Evolutionary conservation across 352 stramenopile species (phyloP), one percentile per base, ranked within the genome.

Genomic region (Globisporangium yorkense): DNA sequence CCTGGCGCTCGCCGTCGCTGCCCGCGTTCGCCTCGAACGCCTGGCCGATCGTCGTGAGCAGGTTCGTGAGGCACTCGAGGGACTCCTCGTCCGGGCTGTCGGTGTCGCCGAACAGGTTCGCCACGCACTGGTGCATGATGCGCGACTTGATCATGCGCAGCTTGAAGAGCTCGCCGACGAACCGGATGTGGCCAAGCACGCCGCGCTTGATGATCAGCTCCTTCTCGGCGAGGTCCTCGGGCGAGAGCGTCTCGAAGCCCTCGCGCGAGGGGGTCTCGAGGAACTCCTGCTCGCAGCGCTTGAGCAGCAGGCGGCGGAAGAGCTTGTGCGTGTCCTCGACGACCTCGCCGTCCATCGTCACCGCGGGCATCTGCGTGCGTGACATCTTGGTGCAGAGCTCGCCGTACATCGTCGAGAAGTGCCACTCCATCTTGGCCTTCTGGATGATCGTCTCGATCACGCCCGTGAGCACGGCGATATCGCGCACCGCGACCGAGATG

Each of bases 391-490:
- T 75, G 63, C 94, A 98, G 7, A 99, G 74, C 62, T 96, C 80
- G 15, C 94, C 96, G 63, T 99, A 99, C 91, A 99, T 98, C 27
- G 87, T 88, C 20, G 85, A 86, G 67, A 99, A 99, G 70, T 98
- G 96, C 70, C 92, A 95, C 71, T 99, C 94, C 68, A 92, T 89
- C 69, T 98, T 96, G 6, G 96, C 93, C 78, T 99, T 98, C 15
- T 84, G 73, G 16, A 99, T 90, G 61, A 99, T 91, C 59, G 97
- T 85, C 29, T 91, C 75, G 57, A 98, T 97, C 41, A 96, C 89
- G 39, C 81, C 88, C 52, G 82, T 84, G 15, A 98, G 65, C 18
- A 96, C 80, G 18, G 89, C 82, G 9, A 89, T 59, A 37, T 76
- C 78, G 16, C 76, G 84, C 59, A 98, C 93, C 5, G 88, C 91